Percentiles rank a stretch among this genome's conserved stretches.
phyloP scores from a whole-genome alignment of 805 yeast genomes.

The Wickerhamomyces bisporus region DNA sequence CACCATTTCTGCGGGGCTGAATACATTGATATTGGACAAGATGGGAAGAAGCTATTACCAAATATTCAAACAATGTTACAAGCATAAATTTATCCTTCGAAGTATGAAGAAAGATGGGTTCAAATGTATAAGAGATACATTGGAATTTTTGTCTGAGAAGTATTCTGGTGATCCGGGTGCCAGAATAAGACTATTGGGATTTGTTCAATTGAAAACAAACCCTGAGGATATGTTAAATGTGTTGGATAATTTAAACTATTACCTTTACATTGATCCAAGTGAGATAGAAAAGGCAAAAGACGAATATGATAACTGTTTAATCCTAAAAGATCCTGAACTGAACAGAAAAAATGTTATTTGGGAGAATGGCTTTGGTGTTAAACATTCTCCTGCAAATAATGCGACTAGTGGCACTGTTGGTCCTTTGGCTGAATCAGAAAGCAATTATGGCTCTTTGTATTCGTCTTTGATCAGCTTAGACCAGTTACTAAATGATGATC shows the following conservation, averaged over 20 bases:
- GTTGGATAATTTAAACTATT: slow-evolving; percentile 16
- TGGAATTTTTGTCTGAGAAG: slow-evolving; percentile 15
- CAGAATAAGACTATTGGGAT: slow-evolving; percentile 9
- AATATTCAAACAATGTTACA: slow-evolving; percentile 21
- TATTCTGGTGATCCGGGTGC: slow-evolving; percentile 16
- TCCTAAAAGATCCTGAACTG: slow-evolving; percentile 13
- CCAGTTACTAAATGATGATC: slow-evolving; percentile 1
- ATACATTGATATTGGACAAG: slow-evolving; percentile 16
- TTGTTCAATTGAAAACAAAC: slow-evolving; percentile 11
- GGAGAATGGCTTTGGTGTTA: slow-evolving; percentile 13
- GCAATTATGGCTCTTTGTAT: too few relatives aligned
- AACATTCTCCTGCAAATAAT: too few relatives aligned
- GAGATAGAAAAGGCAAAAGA: slow-evolving; percentile 6
- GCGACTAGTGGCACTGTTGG: too few relatives aligned
- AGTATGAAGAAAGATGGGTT: slow-evolving; percentile 20
- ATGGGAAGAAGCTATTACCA: slow-evolving; percentile 19
- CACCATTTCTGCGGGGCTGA: slow-evolving; percentile 15
- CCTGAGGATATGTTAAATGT: slow-evolving; percentile 13
- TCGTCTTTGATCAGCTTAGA: background rate
- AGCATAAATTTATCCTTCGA: slow-evolving; percentile 19
- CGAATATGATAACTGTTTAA: slow-evolving; percentile 1
- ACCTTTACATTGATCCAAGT: slow-evolving; percentile 5
- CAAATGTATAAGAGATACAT: slow-evolving; percentile 20
- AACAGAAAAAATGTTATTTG: slow-evolving; percentile 16
- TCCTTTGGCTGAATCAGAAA: too few relatives aligned